Evolutionary conservation across 768 basidiomycete genomes (phyloP), one percentile per base, ranked within the genome.

Genomic region (Leccinum longicurvipes): DNA sequence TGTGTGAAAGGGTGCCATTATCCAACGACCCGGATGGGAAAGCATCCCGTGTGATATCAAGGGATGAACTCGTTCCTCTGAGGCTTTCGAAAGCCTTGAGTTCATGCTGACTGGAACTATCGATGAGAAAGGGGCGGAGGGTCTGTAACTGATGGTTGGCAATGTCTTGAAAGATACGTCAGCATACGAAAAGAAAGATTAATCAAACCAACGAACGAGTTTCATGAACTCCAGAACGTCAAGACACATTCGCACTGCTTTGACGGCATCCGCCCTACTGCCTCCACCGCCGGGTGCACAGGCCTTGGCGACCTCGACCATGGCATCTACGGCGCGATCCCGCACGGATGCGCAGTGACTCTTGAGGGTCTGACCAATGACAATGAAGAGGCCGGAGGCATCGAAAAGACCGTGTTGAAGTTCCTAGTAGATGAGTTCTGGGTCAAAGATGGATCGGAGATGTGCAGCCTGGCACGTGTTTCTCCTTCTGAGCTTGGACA

Each of bases 161-260:
- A 59, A 97, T 94, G 71, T 97, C 94, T 93, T 96, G 65, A 41
- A 66, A 25, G 27, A 58, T 59, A 59, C 57, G 61, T 65, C 39
- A 68, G 61, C 59, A 57, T 32, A 54, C 14, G 42, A 47, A 58
- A 58, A 10, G 60, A 55, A 48, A 59, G 46, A 54, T 19, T 19
- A 34, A 60, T 53, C 47, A 45, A 66, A 53, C 31, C 57, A 42
- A 82, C 90, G 66, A 66, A 91, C 93, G 65, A 97, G 79, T 78
- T 95, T 95, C 94, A 97, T 96, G 57, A 95, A 81, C 74, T 96
- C 94, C 34, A 95, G 77, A 59, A 96, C 85, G 67, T 95, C 93
- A 69, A 94, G 83, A 74, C 91, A 92, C 79, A 86, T 79, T 58
- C 87, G 77, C 56, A 95, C 79, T 8, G 91, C 90, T 54, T 76